Percentiles rank a stretch among this genome's conserved stretches.
phyloP scores from a whole-genome alignment of 2,329 filamentous ascomycete species.

The Didymosphaeria variabile region DNA sequence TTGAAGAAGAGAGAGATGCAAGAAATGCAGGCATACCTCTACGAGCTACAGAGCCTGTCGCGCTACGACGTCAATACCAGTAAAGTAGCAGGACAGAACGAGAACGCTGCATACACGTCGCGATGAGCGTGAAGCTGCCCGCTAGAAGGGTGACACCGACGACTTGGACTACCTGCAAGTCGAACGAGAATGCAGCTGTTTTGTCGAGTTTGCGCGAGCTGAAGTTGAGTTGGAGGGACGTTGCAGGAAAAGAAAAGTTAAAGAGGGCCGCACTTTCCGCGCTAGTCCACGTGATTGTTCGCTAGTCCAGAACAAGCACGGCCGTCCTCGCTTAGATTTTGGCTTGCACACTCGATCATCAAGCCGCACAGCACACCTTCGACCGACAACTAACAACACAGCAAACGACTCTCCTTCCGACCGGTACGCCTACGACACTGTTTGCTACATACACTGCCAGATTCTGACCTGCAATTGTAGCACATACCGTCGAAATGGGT shows the following conservation, averaged over 20 bases:
- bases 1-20: slow-evolving; percentile 16
- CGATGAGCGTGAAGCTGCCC: background rate
- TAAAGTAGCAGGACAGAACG: background rate
- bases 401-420: slow-evolving; percentile 50
- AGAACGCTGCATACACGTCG: background rate
- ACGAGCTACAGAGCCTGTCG: background rate
- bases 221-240: background rate
- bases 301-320: too few species aligned
- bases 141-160: background rate
- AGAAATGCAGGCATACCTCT: slow-evolving; percentile 17
- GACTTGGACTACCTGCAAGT: background rate
- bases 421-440: slow-evolving; percentile 47
- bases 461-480: slow-evolving; percentile 40
- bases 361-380: slow-evolving; percentile 25
- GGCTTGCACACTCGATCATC: slow-evolving; percentile 15
- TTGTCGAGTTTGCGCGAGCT: background rate
- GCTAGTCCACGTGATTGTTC: too few species aligned
- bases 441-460: slow-evolving; percentile 27
- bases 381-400: slow-evolving; percentile 39
- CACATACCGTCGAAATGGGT: slow-evolving; percentile 56
- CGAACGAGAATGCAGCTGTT: background rate
- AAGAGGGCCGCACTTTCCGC: background rate
- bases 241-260: slow-evolving; percentile 4
- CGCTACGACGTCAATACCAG: slow-evolving; percentile 5
- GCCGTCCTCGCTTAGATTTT: slow-evolving; percentile 1